Base-by-base conservation (phyloP, 495 filamentous ascomycete genomes). In the Lentithecium fluviatile region DNA sequence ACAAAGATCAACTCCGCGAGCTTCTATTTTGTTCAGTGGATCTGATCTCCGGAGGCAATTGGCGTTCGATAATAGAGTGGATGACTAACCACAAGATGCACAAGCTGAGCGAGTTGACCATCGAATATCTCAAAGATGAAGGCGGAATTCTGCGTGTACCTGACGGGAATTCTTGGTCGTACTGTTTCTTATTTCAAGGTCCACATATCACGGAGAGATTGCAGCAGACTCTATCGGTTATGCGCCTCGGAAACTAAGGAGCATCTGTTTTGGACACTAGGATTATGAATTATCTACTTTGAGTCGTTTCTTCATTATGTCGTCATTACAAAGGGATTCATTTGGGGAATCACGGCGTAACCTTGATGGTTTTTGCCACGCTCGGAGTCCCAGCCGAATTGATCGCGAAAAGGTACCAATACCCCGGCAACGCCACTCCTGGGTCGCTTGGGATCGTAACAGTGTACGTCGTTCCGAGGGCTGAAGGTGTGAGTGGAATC, bases 331-430 rank as follows among this genome's bases (percentile, higher is more conserved):
- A 32, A 32, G 29, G 29, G 29, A 3, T 32, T 32, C 29, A 32
- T n/a, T 6, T 6, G 13, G 6, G 4, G 15, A 4, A 6, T 13
- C 15, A 43, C 15, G 40, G 45, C 45, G 46, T 51, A n/a, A 56
- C 34, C 36, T 51, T 56, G 20, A 65, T 42, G 13, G 26, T 56
- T 45, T 56, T 59, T 2, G 40, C 75, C 19, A 71, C 50, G 58
- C 80, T 84, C 2, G 83, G 83, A n/a, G 77, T 74, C 7, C 81
- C 82, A 2, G 57, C 56, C 5, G 53, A 36, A 49, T 70, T 67
- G 51, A 85, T 66, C 0, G 74, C 81, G 60, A 85, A 86, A 42
- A 86, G 55, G 75, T 81, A 80, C 73, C 78, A 86, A 46, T 77
- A 83, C 10, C 83, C 83, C 0, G 82, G 82, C 12, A 84, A 52